Evolutionary conservation across 495 filamentous ascomycete genomes (phyloP), one percentile per base, ranked within the genome.

Genomic region (Aspergillus bertholletiae): DNA sequence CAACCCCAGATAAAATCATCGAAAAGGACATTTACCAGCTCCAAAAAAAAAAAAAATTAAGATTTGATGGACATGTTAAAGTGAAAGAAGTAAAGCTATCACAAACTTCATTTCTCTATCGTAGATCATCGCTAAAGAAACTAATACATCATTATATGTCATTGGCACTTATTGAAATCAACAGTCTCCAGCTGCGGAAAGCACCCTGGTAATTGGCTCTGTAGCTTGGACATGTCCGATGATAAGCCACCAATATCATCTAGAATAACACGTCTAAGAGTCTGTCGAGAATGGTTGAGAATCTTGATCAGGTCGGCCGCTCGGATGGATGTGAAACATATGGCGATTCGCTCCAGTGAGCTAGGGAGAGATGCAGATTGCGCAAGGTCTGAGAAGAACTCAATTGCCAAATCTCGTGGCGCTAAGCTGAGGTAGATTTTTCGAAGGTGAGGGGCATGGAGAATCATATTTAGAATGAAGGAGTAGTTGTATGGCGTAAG

Each of bases 401-500:
- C 46, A 7, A 51, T 43, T 4, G 54, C 46, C 22, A 56, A 37
- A 12, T 50, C 35, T 17, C 17, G 49, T 1, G 46, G 37, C 5
- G 34, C 46, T 2, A 56, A 28, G 21, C 54, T 46, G 39, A 56
- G 46, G n/a, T 56, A 49, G 26, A 56, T 37, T 17, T 56, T 56
- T 18, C 54, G 46, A 17, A 56, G 47, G n/a, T 41, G 32, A 1
- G 54, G 28, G 21, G 54, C 47, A 20, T 45, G 11, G 2, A 51
- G 46, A 8, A 56, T 22, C 27, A 46, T 21, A 22, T 56, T 37
- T 21, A 56, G 15, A 21, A 50, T 24, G 20, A 56, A 56, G n/a
- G 54, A 45, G 23, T 56, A 56, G 20, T 56, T 56, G 7, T 56
- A 17, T 0, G 54, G 54, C 8, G 54, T 56, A 11, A 56, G 26